Base-by-base conservation (phyloP, 768 basidiomycete genomes). In the Podaxis carcinomalis region DNA sequence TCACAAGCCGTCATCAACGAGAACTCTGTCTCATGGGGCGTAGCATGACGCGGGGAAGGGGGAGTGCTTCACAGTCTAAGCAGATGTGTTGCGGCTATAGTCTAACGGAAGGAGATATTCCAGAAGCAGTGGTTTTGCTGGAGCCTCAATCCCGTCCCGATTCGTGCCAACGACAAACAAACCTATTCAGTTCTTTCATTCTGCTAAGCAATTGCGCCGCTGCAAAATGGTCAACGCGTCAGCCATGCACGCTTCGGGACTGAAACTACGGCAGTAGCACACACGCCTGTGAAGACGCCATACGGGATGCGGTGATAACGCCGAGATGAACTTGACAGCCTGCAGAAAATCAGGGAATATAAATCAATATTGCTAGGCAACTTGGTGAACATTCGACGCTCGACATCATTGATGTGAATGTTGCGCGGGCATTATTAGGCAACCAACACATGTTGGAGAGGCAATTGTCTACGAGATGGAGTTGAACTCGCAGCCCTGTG, bases 361-460 rank as follows among this genome's bases (percentile, higher is more conserved):
- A 10, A 28, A 36, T 47, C 46, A 57, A 14, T 21, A 58, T 51
- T 58, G 47, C 57, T 58, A 58, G 46, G 57, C 57, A 58, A 58
- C 57, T 50, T 56, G 25, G 27, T 36, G 46, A 44, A 58, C 35
- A 16, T 19, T 49, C 27, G 11, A 16, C 25, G 21, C 49, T 58
- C 35, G 49, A 59, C 14, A 59, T 52, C 39, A 59, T 6, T 52
- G 50, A 59, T 59, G 57, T 19, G 37, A 21, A 35, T 25, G 52
- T 44, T 6, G 19, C n/a, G n/a, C n/a, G 7, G 14, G 6, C 19
- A 7, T 19, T 44, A 19, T 32, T 32, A 9, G 32, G 32, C 32
- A 32, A 9, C 7, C 32, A 9, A 9, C 32, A 44, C 42, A 44
- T 44, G 14, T 44, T 16, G 42, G 14, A 19, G 14, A 16, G 4